Base-by-base conservation (phyloP, 768 basidiomycete species). In the Tylopilus balloui region DNA sequence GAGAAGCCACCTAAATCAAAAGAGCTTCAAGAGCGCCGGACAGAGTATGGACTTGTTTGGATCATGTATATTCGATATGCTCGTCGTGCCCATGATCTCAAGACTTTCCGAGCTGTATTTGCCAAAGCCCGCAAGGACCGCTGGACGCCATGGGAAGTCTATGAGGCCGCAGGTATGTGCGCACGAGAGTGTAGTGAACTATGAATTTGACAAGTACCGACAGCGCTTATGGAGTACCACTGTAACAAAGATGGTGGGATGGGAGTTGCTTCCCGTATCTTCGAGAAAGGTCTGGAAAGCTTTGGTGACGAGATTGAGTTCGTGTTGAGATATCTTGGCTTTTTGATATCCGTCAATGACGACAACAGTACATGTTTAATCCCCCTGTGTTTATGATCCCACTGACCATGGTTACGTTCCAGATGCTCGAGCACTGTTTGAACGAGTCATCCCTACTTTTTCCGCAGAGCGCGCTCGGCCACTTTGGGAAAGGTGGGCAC, bases 401-500 rank as follows among this genome's bases (percentile, higher is more conserved):
- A 3, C 17, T 51, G 51, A 38, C 46, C n/a, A 52, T 53, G 31
- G 41, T 38, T 34, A 36, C 32, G 34, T 31, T 42, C 7, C 52
- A 99, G 96, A 99, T 71, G 96, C 95, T 1, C 83, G 95, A 47
- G 95, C 95, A 0, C 72, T 98, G 23, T 99, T 99, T 63, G 95
- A 99, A 64, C 81, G 89, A 23, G 84, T 90, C 7, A 87, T 95
- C 21, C 67, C 76, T 14, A 85, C 78, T 4, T 92, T 96, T 65
- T 69, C 85, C 11, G 71, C 88, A 8, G 88, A 90, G 38, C 80
- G 81, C 35, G 90, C 91, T 14, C 76, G 88, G 29, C 84, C 88
- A 0, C 76, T 98, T 15, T 99, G 94, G 94, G 92, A 96, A 62
- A 81, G 90, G 37, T 98, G 94, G 96, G 85, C 92, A 4, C 78